Conservation (phyloP, 306 rosid genomes). For the Hippophae tibetana region DNA sequence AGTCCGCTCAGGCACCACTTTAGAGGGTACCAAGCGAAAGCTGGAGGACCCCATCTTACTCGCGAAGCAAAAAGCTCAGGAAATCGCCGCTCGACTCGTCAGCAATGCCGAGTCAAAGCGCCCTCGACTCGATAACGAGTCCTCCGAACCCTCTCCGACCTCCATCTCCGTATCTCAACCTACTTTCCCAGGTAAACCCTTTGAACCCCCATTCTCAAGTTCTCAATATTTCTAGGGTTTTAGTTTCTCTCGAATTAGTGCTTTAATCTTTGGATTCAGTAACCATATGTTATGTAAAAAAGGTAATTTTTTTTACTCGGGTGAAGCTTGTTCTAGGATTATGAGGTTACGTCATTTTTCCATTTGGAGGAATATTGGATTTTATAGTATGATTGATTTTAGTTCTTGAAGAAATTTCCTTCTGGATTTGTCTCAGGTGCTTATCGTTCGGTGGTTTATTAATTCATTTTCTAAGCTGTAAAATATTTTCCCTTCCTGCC, state of each 20-base stretch:
- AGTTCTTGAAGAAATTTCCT: background rate
- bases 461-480: background rate
- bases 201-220: constrained; percentile 24
- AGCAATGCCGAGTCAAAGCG: constrained; percentile 44
- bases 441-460: background rate
- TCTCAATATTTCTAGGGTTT: constrained; percentile 27
- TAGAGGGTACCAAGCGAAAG: constrained; percentile 31
- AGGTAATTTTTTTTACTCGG: background rate
- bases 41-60: constrained; percentile 33
- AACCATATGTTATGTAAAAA: background rate
- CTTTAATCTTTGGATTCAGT: background rate
- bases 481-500: too few species aligned
- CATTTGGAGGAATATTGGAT: background rate
- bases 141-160: constrained; percentile 15
- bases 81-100: constrained; percentile 37
- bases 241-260: background rate
- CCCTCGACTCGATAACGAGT: constrained; percentile 27
- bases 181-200: constrained; percentile 20
- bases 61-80: constrained; percentile 44
- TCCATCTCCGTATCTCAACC: constrained; percentile 11
- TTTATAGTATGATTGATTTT: background rate
- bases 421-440: background rate
- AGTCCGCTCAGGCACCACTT: constrained; percentile 1
- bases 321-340: background rate
- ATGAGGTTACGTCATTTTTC: background rate